Percentiles rank a stretch among this genome's conserved stretches.
Conservation (phyloP, 306 rosid genomes). For the Fragaria nilgerrensis region DNA sequence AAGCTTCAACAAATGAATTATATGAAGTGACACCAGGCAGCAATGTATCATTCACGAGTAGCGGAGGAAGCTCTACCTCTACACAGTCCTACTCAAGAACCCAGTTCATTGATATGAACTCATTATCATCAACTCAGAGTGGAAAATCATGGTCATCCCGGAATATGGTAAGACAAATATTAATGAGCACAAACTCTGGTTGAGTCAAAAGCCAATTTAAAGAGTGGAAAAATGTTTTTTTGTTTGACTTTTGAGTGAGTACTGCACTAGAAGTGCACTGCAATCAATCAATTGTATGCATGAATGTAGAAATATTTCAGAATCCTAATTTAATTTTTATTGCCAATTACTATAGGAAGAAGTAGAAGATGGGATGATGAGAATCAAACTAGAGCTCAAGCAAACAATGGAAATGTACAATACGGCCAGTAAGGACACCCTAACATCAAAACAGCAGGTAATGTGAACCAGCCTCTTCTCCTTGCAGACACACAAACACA, state of each 20-base stretch:
- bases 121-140: constrained; percentile 44
- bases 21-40: constrained; percentile 42
- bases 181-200: background rate
- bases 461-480: background rate
- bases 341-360: constrained; percentile 46
- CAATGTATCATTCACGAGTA: constrained; percentile 69
- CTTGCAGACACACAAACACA: background rate
- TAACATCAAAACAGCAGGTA: constrained; percentile 66
- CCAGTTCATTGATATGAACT: constrained; percentile 38
- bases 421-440: constrained; percentile 79
- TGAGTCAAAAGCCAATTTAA: background rate
- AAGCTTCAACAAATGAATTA: constrained; percentile 17
- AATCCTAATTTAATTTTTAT: background rate
- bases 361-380: constrained; percentile 78
- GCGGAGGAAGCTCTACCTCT: constrained; percentile 34
- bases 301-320: background rate
- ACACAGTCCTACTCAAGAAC: constrained; percentile 37
- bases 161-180: constrained; percentile 29
- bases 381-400: constrained; percentile 70
- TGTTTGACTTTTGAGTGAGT: too few relatives aligned
- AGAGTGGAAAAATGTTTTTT: background rate
- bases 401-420: constrained; percentile 86
- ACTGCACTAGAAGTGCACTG: background rate
- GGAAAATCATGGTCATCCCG: constrained; percentile 28
- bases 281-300: background rate